A percentile compares a stretch with the other conserved stretches of the same genome.
Evolutionary conservation across 768 basidiomycete genomes (phyloP).

Genomic region (Coprinellus aureogranulatus): DNA sequence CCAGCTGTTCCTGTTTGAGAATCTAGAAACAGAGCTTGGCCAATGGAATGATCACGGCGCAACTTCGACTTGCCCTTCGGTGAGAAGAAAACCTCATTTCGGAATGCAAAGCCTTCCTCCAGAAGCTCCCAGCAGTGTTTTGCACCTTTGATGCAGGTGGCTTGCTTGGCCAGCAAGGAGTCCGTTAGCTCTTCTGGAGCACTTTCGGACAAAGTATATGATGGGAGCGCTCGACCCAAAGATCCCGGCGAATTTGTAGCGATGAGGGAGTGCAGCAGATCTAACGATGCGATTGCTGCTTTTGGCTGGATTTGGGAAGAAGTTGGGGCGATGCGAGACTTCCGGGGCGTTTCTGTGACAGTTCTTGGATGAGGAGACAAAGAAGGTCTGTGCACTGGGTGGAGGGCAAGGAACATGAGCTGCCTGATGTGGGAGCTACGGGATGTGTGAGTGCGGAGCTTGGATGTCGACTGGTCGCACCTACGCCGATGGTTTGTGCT

Average conservation of each 20-base stretch:
- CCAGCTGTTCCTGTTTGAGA: slow-evolving; percentile 17
- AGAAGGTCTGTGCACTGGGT: slow-evolving; percentile 37
- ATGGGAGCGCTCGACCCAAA: slow-evolving; percentile 55
- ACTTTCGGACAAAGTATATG: slow-evolving; percentile 34
- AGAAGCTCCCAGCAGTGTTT: slow-evolving; percentile 65
- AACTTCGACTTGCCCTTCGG: slow-evolving; percentile 36
- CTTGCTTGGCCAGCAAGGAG: slow-evolving; percentile 55
- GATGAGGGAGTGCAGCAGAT: slow-evolving; percentile 53
- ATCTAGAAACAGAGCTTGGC: slow-evolving; percentile 12
- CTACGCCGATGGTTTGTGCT: slow-evolving; percentile 58
- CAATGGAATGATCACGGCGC: slow-evolving; percentile 17
- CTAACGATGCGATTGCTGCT: slow-evolving; percentile 51
- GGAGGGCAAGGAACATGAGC: slow-evolving; percentile 68
- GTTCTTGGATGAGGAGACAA: slow-evolving; percentile 17
- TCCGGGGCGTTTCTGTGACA: slow-evolving; percentile 41
- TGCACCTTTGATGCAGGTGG: slow-evolving; percentile 49
- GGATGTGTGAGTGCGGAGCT: slow-evolving; percentile 9
- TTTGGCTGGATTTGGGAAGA: slow-evolving; percentile 38
- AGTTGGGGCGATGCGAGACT: slow-evolving; percentile 33
- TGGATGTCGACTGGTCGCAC: slow-evolving; percentile 20
- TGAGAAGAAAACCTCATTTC: slow-evolving; percentile 22
- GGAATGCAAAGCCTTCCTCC: slow-evolving; percentile 48
- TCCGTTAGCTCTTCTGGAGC: slow-evolving; percentile 31
- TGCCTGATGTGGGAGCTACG: slow-evolving; percentile 63
- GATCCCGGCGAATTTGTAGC: slow-evolving; percentile 54